Base-by-base conservation (phyloP, 805 yeast species). In the Yarrowia bubula region DNA sequence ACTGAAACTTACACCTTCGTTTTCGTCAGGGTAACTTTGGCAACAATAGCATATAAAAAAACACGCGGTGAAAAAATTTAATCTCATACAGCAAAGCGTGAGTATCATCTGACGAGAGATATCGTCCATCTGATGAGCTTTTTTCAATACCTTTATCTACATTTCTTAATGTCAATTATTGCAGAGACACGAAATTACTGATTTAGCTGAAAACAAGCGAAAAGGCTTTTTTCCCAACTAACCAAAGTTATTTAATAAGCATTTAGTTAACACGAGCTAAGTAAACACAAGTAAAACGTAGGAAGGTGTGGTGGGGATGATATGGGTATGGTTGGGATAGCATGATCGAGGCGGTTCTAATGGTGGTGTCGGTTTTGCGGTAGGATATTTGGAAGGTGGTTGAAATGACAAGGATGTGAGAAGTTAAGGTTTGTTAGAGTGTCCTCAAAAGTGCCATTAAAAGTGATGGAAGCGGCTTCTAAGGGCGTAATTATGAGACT, bases 121-220 rank as follows among this genome's bases (percentile, higher is more conserved):
- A 5, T 22, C 28, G 28, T 22, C 28, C 39, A 6, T 48, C 15
- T 48, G 55, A 48, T 48, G 55, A 48, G 55, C 32, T 48, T 48
- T 48, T 48, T 48, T 48, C 55, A 48, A 48, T 48, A 48, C 55
- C 55, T 48, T 48, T 48, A 48, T 48, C 55, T 48, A 48, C 55
- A 48, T 48, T 48, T 48, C 55, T 48, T 48, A 48, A 48, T 48
- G 55, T 48, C 55, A 48, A 48, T 48, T 48, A 48, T 48, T 48
- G 55, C 55, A 48, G 55, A 48, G 55, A 48, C 55, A 48, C 55
- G 55, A 48, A 48, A 48, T 48, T 48, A 33, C 55, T 48, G 55
- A 48, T 48, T 48, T 35, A 48, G 41, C 55, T 28, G 32, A 6
- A 48, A 33, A 13, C n/a, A 11, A 17, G 3, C 17, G 17, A 48